Percentiles rank a stretch among this genome's conserved stretches.
Conservation (phyloP, 148 eudicot species). For the Talinum fruticosum region DNA sequence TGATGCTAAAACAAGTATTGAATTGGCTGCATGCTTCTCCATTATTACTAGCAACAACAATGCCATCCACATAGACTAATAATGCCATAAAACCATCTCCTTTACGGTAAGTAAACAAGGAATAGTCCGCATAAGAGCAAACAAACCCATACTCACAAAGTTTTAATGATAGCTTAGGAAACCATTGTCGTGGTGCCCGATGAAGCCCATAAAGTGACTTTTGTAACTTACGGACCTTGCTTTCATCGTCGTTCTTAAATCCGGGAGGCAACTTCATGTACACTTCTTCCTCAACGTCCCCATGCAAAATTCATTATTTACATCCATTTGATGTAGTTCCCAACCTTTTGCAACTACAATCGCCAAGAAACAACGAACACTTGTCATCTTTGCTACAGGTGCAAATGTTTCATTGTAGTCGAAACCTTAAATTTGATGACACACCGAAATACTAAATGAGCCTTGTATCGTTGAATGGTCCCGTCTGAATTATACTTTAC, state of each 20-base stretch:
- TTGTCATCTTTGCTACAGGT: conserved; percentile 6
- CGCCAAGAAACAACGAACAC: background rate
- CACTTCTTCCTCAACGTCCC: conserved; percentile 3
- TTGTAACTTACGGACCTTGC: background rate
- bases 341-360: background rate
- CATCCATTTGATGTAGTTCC: conserved; percentile 14
- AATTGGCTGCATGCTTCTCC: background rate
- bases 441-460: background rate
- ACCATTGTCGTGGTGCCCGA: conserved; percentile 8
- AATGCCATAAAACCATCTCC: background rate
- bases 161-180: background rate
- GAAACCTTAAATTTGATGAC: background rate
- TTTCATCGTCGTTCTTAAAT: background rate
- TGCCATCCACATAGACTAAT: conserved; percentile 28
- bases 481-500: background rate
- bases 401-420: conserved; percentile 2
- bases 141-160: conserved; percentile 10
- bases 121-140: conserved; percentile 5
- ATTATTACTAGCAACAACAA: background rate
- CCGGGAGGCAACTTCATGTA: background rate
- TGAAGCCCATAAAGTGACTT: background rate
- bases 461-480: background rate
- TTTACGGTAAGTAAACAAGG: background rate
- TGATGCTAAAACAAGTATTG: background rate
- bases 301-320: conserved; percentile 3